Evolutionary conservation across 441 rosid genomes (phyloP), one percentile per base, ranked within the genome.

Genomic region (Pelargonium fulgidum): DNA sequence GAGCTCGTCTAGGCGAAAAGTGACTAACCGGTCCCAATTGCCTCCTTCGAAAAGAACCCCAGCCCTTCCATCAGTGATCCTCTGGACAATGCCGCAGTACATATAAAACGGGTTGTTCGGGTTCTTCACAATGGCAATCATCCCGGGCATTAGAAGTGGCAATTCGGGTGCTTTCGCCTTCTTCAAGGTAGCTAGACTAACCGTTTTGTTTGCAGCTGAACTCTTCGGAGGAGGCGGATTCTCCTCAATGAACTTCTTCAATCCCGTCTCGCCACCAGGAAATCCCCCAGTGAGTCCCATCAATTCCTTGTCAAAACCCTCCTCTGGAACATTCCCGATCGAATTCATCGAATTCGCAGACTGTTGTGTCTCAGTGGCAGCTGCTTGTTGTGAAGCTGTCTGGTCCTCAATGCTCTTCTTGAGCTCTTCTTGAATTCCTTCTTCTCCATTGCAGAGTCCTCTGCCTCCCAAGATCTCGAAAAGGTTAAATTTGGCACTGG

Each of bases 231-330:
- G 93, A 1, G 96, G 92, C 0, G 90, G 97, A 75, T 89, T 91
- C 71, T 87, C 82, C 70, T 87, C 86, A 0, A 91, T 75, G 84
- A 93, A 93, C 66, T 78, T 81, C 66, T 61, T 2, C 73, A 90
- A 78, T 1, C 95, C 96, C 81, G 71, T 89, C 71, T 86, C 93
- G 0, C 91, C 91, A 7, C 97, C 97, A 0, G 97, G 96, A 65
- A 89, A 89, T 13, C 97, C 97, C 16, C 94, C 97, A 0, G 96
- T 93, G 50, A 93, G 75, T 12, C 97, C 98, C 93, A 91, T 84
- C 80, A 93, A 52, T 77, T 89, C 96, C 80, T 89, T 93, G 2
- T 81, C 96, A 8, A 91, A 93, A 63, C 75, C 94, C 11, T 82
- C 72, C 71, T 91, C 95, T 0, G 91, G 86, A 24, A 85, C 81